phyloP scores from a whole-genome alignment of 495 filamentous ascomycete species.

The Neurospora tetrasperma region DNA sequence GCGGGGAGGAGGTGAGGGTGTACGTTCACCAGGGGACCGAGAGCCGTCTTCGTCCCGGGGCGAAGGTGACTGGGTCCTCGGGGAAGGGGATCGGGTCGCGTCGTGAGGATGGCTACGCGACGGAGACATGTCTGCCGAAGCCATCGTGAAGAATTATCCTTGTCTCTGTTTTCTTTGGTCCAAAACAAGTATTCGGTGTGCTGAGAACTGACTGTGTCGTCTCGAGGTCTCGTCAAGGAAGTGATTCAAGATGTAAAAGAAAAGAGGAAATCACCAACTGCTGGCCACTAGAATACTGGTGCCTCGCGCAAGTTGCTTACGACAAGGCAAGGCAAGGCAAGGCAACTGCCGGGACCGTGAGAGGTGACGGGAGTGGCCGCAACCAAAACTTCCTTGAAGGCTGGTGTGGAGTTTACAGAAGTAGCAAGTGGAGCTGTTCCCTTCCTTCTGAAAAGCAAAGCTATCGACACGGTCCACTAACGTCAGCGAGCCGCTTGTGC shows the following conservation, averaged over 20 bases:
- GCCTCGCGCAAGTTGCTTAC: neutral
- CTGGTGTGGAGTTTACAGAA: neutral
- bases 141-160: constrained; percentile 10
- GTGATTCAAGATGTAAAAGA: neutral
- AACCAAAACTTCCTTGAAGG: neutral
- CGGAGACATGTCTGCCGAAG: constrained; percentile 18
- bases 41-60: neutral
- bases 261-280: neutral
- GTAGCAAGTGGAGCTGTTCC: neutral
- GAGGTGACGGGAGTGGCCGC: neutral
- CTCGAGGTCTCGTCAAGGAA: neutral
- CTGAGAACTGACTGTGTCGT: neutral
- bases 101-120: constrained; percentile 11
- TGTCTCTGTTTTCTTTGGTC: neutral
- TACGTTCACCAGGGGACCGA: neutral
- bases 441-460: neutral
- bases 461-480: neutral
- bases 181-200: neutral
- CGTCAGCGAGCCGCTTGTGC: neutral
- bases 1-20: constrained; percentile 1
- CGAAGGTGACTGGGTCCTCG: neutral
- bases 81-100: constrained; percentile 3
- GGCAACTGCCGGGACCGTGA: too few relatives aligned
- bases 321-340: neutral
- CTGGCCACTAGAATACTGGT: neutral